Evolutionary conservation across 2,329 filamentous ascomycete genomes (phyloP).

Genomic region (Didymella glomerata): DNA sequence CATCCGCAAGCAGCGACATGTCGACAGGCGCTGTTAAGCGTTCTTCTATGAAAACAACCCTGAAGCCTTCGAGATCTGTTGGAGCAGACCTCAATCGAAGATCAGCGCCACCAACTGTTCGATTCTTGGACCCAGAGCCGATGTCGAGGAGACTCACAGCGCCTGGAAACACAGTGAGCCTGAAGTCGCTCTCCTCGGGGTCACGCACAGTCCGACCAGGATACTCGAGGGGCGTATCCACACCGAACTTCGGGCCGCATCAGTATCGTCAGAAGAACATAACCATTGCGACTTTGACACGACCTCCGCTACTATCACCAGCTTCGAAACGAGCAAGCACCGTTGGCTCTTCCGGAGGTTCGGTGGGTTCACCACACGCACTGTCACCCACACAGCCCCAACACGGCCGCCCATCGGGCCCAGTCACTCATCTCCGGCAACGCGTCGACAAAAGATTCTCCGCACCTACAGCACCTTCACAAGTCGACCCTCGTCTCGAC

Average conservation of each 20-base stretch:
- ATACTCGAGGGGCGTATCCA: slow-evolving; percentile 19
- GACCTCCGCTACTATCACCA: slow-evolving; percentile 12
- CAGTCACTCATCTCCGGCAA: slow-evolving; percentile 15
- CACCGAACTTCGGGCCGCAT: slow-evolving; percentile 18
- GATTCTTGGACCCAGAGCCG: slow-evolving; percentile 36
- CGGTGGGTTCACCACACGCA: neutral
- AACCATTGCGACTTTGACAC: slow-evolving; percentile 9
- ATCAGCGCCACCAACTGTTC: slow-evolving; percentile 35
- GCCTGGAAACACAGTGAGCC: neutral
- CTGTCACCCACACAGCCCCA: slow-evolving; percentile 20
- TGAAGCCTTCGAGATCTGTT: slow-evolving; percentile 32
- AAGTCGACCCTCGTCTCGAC: slow-evolving; percentile 22
- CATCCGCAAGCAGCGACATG: slow-evolving; percentile 24
- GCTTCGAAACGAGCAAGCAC: slow-evolving; percentile 13
- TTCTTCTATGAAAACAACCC: slow-evolving; percentile 34
- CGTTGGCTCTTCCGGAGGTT: slow-evolving; percentile 1
- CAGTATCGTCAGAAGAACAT: slow-evolving; percentile 18
- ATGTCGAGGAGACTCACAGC: slow-evolving; percentile 16
- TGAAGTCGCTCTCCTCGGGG: neutral
- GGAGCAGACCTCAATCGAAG: slow-evolving; percentile 21
- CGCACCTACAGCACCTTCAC: slow-evolving; percentile 19
- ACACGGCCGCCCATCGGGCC: slow-evolving; percentile 12
- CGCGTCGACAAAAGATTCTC: slow-evolving; percentile 28
- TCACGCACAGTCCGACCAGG: slow-evolving; percentile 5
- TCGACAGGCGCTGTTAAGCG: slow-evolving; percentile 18